Conservation (phyloP, 805 yeast species). For the Myxozyma lipomycoides region DNA sequence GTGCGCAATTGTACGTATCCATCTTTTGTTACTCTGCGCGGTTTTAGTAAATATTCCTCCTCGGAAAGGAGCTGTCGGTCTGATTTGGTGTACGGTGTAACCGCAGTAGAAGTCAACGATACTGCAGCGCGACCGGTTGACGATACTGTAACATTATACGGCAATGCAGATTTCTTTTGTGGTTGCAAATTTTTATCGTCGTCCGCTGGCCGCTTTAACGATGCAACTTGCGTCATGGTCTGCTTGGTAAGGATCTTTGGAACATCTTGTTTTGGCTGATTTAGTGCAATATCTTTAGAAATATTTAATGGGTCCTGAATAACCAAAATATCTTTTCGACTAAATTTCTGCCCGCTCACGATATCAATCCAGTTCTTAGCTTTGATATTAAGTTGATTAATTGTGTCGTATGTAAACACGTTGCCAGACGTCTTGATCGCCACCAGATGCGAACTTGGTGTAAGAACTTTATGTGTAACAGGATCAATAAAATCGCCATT, state of each 20-base stretch:
- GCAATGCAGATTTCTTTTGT: neutral
- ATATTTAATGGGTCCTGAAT: slow-evolving; percentile 10
- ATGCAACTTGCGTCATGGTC: neutral
- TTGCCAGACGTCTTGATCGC: slow-evolving; percentile 33
- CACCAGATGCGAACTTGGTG: slow-evolving; percentile 32
- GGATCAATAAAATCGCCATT: slow-evolving; percentile 36
- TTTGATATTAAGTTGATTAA: slow-evolving; percentile 33
- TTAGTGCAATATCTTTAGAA: neutral
- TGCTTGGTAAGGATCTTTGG: neutral
- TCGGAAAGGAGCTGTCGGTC: slow-evolving; percentile 29
- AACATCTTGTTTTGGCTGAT: neutral
- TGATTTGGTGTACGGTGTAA: slow-evolving; percentile 31
- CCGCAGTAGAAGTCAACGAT: slow-evolving; percentile 36
- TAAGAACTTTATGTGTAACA: slow-evolving; percentile 36
- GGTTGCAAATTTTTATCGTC: neutral
- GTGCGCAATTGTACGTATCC: slow-evolving; percentile 35
- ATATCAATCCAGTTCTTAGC: slow-evolving; percentile 35
- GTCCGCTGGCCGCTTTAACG: neutral
- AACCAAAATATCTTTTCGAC: slow-evolving; percentile 31
- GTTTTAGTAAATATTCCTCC: slow-evolving; percentile 32
- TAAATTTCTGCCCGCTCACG: slow-evolving; percentile 34
- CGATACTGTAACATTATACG: slow-evolving; percentile 25
- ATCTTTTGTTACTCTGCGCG: slow-evolving; percentile 30
- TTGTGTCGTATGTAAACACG: slow-evolving; percentile 35
- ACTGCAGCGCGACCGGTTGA: slow-evolving; percentile 33